Evolutionary conservation across 352 stramenopile genomes (phyloP), one percentile per base, ranked within the genome.

Genomic region (Phytophthora sp.): DNA sequence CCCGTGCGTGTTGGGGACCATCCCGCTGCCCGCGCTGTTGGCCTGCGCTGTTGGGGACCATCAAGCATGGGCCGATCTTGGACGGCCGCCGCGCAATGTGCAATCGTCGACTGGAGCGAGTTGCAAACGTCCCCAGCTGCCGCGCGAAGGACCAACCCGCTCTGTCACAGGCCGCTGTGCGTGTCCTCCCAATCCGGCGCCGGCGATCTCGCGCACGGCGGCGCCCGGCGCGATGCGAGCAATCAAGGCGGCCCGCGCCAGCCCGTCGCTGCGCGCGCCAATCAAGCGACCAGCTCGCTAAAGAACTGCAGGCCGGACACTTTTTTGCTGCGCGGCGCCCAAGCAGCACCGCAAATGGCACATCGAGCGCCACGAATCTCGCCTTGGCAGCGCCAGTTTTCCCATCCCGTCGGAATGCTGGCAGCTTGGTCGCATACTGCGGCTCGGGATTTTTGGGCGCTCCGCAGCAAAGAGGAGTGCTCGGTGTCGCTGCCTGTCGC

Each of bases 351-450:
- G 41, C 28, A 44, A 44, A 30, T 42, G 18, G 38, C 42, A 31
- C 38, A 37, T 37, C 56, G 24, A 50, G 13, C 27, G 38, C 59
- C 50, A 54, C 34, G n/a, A 50, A 54, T 55, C 24, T 38, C 21
- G 34, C 17, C 27, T 30, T 26, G 11, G 21, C 37, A 46, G 53
- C 38, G 48, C 34, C 42, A 55, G 43, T 23, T 44, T 58, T 53
- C 62, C 62, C 62, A 70, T 70, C 62, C 26, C 35, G 35, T 61
- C 62, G 39, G 54, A 66, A 66, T 54, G 48, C 31, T 49, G 21
- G 46, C 45, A 49, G 38, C 54, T 55, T 52, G 46, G 45, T 48
- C 30, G 34, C 23, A 37, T 24, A 53, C 34, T 13, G 26, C 30
- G 28, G 38, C 11, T 38, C 52, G 8, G 38, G 18, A 42, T 41